Base-by-base conservation (phyloP, 345 rosid genomes). In the Turnera subulata region DNA sequence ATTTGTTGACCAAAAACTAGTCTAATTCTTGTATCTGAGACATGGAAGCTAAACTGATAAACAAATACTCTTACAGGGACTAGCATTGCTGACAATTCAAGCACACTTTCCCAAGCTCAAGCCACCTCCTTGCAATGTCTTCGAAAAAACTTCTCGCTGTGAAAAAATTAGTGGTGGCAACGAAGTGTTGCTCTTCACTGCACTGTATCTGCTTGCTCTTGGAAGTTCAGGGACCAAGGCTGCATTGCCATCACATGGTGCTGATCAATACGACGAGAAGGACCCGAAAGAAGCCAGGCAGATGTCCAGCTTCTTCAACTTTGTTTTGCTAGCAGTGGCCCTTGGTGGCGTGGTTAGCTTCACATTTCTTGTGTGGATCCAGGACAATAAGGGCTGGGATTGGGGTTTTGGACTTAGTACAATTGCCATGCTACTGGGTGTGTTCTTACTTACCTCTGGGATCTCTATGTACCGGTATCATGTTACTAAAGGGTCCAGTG, bases 281-380 rank as follows among this genome's bases (percentile, higher is more conserved):
- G 88, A 82, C 63, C 72, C 75, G 0, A 40, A 11, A 50, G 88
- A 84, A 70, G 70, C 72, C 21, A 69, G 37, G 62, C 64, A 58
- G 20, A 76, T 78, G 83, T 82, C 91, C 44, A 80, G 73, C 70
- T 82, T 62, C 75, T 82, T 82, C 71, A 84, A 84, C 57, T 61
- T 10, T 53, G 35, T 82, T 44, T 45, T 82, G 75, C 57, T 82
- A 1, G 66, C 66, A 1, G 0, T 76, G 2, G 78, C 82, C 56
- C 0, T 59, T 1, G 88, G 91, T 2, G 79, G 73, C 14, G 73
- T 76, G 17, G 43, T 62, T 18, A 76, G 85, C 62, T 58, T 80
- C 32, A 74, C 85, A 0, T 64, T 84, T 46, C 8, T 74, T 6
- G 82, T 82, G 16, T 80, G 85, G 87, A 47, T 84, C 29, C 78